These are phyloP conservation scores for Trifolium fragiferum DNA, from an alignment of 306 rosid species.

Conservation along the genomic window DNA sequence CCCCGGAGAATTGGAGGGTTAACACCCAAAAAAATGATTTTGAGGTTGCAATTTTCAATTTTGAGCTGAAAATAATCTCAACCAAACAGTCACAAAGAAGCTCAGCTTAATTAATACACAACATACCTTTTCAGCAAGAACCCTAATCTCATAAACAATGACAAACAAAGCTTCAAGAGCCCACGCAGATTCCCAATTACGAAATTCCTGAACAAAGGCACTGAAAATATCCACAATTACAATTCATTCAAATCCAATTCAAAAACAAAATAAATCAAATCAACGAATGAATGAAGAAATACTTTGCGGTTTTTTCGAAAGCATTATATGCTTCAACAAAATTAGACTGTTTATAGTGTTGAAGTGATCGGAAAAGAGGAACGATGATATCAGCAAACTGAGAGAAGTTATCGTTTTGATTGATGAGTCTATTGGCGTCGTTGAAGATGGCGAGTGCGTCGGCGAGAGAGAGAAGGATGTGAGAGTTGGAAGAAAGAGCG, in stretches of 20 bases:
- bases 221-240: slow-evolving; percentile 49
- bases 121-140: slow-evolving; percentile 86
- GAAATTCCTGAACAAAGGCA: slow-evolving; percentile 92
- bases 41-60: background rate
- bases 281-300: background rate
- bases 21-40: too few relatives aligned
- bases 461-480: slow-evolving; percentile 65
- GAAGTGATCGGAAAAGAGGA: slow-evolving; percentile 83
- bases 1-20: too few relatives aligned
- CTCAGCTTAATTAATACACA: background rate
- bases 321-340: slow-evolving; percentile 77
- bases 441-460: slow-evolving; percentile 78
- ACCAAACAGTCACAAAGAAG: background rate
- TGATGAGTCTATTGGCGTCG: slow-evolving; percentile 73
- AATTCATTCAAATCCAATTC: background rate
- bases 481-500: slow-evolving; percentile 74
- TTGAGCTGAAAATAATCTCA: background rate
- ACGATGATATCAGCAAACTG: slow-evolving; percentile 65
- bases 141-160: slow-evolving; percentile 83
- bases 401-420: slow-evolving; percentile 67
- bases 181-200: slow-evolving; percentile 98
- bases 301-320: slow-evolving; percentile 86
- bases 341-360: slow-evolving; percentile 57
- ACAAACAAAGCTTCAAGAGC: slow-evolving; percentile 83
- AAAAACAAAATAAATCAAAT: background rate